These are phyloP conservation scores for Colletotrichum siamense DNA, from an alignment of 2,329 filamentous ascomycete genomes.

Conservation along the genomic window DNA sequence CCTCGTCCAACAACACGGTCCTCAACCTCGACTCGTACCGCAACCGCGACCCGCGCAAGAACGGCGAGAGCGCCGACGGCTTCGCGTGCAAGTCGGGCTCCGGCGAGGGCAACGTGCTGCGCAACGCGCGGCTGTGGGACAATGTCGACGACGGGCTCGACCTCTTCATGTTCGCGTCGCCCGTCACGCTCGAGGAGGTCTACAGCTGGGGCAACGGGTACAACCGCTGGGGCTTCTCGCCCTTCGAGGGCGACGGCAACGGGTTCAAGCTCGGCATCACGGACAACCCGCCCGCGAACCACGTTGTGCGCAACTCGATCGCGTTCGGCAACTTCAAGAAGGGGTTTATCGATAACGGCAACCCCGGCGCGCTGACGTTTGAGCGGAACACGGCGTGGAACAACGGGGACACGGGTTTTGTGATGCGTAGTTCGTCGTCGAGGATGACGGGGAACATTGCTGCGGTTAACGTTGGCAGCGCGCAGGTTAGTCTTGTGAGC, in stretches of 20 bases:
- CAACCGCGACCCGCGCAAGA: slow-evolving; percentile 51
- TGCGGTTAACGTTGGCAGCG: slow-evolving; percentile 34
- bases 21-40: slow-evolving; percentile 44
- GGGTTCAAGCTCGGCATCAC: slow-evolving; percentile 50
- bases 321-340: slow-evolving; percentile 47
- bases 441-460: slow-evolving; percentile 44
- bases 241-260: slow-evolving; percentile 51
- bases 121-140: slow-evolving; percentile 49
- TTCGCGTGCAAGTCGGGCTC: slow-evolving; percentile 50
- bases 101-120: slow-evolving; percentile 49
- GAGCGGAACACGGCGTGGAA: slow-evolving; percentile 51
- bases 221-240: slow-evolving; percentile 45
- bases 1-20: slow-evolving; percentile 37
- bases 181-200: slow-evolving; percentile 46
- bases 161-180: slow-evolving; percentile 44
- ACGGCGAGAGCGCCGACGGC: slow-evolving; percentile 53
- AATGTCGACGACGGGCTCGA: slow-evolving; percentile 55
- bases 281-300: slow-evolving; percentile 44
- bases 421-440: slow-evolving; percentile 39
- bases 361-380: slow-evolving; percentile 44
- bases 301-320: slow-evolving; percentile 47
- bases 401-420: slow-evolving; percentile 46
- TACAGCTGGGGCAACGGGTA: slow-evolving; percentile 51
- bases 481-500: slow-evolving; percentile 28
- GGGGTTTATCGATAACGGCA: slow-evolving; percentile 51